Conservation (phyloP, 208 protist species). For the Acanthamoeba healyi region DNA sequence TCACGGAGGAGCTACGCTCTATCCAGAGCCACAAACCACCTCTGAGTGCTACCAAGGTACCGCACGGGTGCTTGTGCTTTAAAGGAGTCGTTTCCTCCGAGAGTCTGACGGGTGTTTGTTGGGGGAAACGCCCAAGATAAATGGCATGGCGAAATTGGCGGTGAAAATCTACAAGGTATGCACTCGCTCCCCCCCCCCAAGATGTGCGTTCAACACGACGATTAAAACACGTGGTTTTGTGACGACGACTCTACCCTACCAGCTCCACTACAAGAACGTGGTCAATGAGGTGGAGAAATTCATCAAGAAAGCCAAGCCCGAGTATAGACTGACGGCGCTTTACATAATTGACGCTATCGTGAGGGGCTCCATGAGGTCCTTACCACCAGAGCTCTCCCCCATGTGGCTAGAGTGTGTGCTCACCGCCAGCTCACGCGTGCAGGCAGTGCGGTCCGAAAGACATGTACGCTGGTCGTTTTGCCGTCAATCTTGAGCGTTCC, state of each 20-base stretch:
- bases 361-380: constrained; percentile 14
- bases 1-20: not conserved
- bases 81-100: too few species aligned
- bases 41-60: constrained; percentile 13
- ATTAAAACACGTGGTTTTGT: not conserved
- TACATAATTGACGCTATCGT: constrained; percentile 76
- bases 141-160: not conserved
- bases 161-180: not conserved
- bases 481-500: not conserved
- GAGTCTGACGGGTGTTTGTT: not conserved
- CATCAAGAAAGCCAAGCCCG: constrained; percentile 1
- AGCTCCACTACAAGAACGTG: constrained; percentile 73
- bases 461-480: constrained; percentile 28
- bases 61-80: not conserved
- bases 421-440: not conserved
- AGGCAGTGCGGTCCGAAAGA: constrained; percentile 25
- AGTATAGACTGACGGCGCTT: constrained; percentile 34
- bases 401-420: not conserved
- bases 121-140: not conserved
- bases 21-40: constrained; percentile 22
- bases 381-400: not conserved
- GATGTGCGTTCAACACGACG: too few species aligned
- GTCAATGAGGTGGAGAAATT: constrained; percentile 69
- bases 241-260: too few species aligned
- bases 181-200: too few species aligned